These are phyloP conservation scores for Neonectria sp. DNA, from an alignment of 2,329 filamentous ascomycete species.

Conservation along the genomic window DNA sequence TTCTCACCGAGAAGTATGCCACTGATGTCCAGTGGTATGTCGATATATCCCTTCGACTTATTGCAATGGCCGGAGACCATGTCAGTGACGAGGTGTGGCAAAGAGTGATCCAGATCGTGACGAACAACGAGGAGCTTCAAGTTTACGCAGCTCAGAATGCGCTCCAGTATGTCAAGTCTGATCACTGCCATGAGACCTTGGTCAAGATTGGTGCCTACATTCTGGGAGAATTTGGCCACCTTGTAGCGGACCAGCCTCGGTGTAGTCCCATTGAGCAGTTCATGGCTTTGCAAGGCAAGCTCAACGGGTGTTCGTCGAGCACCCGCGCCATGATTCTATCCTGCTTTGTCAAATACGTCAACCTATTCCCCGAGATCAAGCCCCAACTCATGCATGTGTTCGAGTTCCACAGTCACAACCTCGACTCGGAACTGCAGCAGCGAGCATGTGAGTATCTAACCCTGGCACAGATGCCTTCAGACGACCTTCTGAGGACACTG, in stretches of 20 bases:
- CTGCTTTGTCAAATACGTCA: conserved; percentile 97
- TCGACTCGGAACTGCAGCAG: conserved; percentile 96
- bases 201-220: conserved; percentile 99
- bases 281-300: conserved; percentile 90
- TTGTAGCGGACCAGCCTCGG: conserved; percentile 91
- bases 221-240: conserved; percentile 95
- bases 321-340: conserved; percentile 96
- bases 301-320: conserved; percentile 88
- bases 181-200: conserved; percentile 95
- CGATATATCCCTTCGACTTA: conserved; percentile 93
- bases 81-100: conserved; percentile 99
- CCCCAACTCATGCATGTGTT: conserved; percentile 94
- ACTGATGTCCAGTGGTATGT: conserved; percentile 99
- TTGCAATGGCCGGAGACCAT: conserved; percentile 97
- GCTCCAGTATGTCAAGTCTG: conserved; percentile 90
- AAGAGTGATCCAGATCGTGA: conserved; percentile 97
- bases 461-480: conserved; percentile 86
- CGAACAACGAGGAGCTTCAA: conserved; percentile 98
- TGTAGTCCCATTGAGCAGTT: conserved; percentile 99
- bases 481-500: conserved; percentile 92
- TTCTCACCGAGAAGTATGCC: conserved; percentile 97
- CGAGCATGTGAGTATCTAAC: conserved; percentile 95
- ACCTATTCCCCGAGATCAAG: conserved; percentile 98
- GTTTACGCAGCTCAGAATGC: conserved; percentile 96
- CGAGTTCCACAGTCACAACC: conserved; percentile 90